A percentile compares a stretch with the other conserved stretches of the same genome.
These are phyloP conservation scores for Candida sojae DNA, from an alignment of 1,139 yeast species.

Conservation along the genomic window DNA sequence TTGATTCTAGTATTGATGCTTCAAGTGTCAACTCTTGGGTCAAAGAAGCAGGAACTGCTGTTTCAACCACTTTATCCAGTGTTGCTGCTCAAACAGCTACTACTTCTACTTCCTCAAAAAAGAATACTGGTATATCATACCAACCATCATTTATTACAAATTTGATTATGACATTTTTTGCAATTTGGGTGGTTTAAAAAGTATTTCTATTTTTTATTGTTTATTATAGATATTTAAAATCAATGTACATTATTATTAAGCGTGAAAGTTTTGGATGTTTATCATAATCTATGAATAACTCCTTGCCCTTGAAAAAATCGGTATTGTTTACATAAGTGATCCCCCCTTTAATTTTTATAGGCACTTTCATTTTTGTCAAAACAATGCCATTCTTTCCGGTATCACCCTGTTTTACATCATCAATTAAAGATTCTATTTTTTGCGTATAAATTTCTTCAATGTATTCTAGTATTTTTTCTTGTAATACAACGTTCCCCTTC, in stretches of 20 bases:
- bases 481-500: constrained; percentile 13
- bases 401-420: constrained; percentile 1
- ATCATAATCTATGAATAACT: constrained; percentile 7
- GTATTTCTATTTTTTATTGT: neutral
- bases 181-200: constrained; percentile 16
- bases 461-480: constrained; percentile 16
- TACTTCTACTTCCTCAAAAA: constrained; percentile 15
- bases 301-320: neutral
- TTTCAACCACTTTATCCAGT: constrained; percentile 24
- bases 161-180: constrained; percentile 18
- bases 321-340: constrained; percentile 4
- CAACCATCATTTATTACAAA: constrained; percentile 18
- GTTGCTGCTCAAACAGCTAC: constrained; percentile 22
- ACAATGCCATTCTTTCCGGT: constrained; percentile 10
- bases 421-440: constrained; percentile 12
- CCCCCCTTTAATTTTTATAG: constrained; percentile 1
- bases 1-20: constrained; percentile 40
- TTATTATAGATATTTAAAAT: constrained; percentile 5
- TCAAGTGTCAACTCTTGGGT: constrained; percentile 37
- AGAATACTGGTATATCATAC: constrained; percentile 19
- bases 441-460: constrained; percentile 16
- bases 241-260: constrained; percentile 8
- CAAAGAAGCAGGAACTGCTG: constrained; percentile 13
- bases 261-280: constrained; percentile 11
- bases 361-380: constrained; percentile 6